Evolutionary conservation across 1,139 yeast species (phyloP), one percentile per base, ranked within the genome.

Genomic region (Suhomyces yuchorum): DNA sequence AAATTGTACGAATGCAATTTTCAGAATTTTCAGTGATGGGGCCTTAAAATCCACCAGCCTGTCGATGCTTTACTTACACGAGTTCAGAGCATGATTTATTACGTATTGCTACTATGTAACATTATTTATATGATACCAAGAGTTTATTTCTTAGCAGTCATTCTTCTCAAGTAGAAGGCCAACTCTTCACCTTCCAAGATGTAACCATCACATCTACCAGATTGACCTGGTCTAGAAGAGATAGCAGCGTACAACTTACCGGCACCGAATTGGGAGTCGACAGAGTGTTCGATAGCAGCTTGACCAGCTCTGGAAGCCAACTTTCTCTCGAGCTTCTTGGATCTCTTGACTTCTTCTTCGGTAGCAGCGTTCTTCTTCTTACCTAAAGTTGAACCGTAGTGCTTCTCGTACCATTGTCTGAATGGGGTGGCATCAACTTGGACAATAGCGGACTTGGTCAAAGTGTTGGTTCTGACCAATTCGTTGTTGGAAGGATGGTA

Each of bases 201-300:
- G 96, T 95, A 93, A 81, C 99, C 99, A 78, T 95, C 99, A 82
- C 93, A 87, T 84, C 99, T 95, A 81, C 99, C 99, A 65, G 96
- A 87, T 86, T 93, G 99, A 80, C 99, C 99, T 77, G 99, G 99
- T 86, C 99, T 92, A 55, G 99, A 93, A 66, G 99, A 91, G 74
- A 93, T 91, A 77, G 85, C 86, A 77, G 99, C 99, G 84, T 93
- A 93, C 71, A 93, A 87, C 82, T 95, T 91, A 85, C 98, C 98
- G 65, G 98, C 91, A 77, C 86, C 85, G 86, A 93, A 93, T 84
- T 93, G 99, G 68, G 92, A 73, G 73, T 91, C 95, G 66, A 93
- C 93, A 70, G 97, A 85, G 63, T 82, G 75, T 81, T 92, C 97
- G 68, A 91, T 81, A 80, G 85, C 82, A 67, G 98, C 85, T 60